These are phyloP conservation scores for Cercospora canescens DNA, from an alignment of 2,329 filamentous ascomycete genomes.

Conservation along the genomic window DNA sequence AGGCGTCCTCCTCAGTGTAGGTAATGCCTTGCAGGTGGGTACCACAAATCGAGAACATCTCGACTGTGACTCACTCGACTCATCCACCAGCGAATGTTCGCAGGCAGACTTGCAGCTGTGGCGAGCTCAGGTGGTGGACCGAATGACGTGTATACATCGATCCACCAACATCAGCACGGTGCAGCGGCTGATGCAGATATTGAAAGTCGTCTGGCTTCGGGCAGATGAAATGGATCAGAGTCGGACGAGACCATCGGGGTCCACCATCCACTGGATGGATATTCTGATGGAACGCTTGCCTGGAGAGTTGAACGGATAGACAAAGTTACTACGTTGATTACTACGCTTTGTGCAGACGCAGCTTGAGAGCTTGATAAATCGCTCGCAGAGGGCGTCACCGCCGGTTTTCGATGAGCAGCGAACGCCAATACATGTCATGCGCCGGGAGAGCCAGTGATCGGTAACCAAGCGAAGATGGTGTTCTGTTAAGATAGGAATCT, in stretches of 20 bases:
- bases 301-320: slow-evolving; percentile 17
- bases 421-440: too few species aligned
- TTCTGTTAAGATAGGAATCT: too few species aligned
- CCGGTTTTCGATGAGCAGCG: too few species aligned
- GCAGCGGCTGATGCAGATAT: slow-evolving; percentile 11
- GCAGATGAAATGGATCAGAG: slow-evolving; percentile 11
- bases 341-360: too few species aligned
- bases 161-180: background rate
- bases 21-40: background rate
- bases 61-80: too few species aligned
- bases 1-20: background rate
- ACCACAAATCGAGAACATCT: too few species aligned
- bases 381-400: too few species aligned
- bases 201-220: slow-evolving; percentile 19
- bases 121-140: background rate
- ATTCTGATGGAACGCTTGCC: slow-evolving; percentile 18
- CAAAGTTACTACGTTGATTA: too few species aligned
- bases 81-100: too few species aligned
- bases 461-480: too few species aligned
- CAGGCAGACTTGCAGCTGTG: background rate
- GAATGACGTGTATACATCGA: background rate
- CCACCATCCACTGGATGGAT: slow-evolving; percentile 21
- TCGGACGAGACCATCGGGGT: background rate
- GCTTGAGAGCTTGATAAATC: too few species aligned
- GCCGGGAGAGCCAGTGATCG: too few species aligned